Evolutionary conservation across 2,329 filamentous ascomycete genomes (phyloP).

Genomic region (Penicillium sp.): DNA sequence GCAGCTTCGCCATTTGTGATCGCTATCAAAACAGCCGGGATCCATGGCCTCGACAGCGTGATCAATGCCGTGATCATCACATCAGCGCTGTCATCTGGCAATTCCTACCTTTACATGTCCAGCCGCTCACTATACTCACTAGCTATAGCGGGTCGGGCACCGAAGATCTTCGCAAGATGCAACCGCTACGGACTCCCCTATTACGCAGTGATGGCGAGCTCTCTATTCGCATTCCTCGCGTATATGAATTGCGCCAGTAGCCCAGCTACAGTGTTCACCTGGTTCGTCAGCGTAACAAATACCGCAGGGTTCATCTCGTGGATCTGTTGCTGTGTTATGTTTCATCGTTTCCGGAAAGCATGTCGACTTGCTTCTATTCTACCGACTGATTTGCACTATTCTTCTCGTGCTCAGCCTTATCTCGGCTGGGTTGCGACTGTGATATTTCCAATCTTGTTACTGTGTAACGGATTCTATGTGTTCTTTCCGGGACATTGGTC

Average conservation of each 20-base stretch:
- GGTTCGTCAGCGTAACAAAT: slow-evolving; percentile 66
- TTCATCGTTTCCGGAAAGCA: slow-evolving; percentile 56
- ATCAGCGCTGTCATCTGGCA: slow-evolving; percentile 71
- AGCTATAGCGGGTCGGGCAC: slow-evolving; percentile 61
- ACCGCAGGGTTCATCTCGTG: slow-evolving; percentile 67
- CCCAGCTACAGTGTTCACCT: slow-evolving; percentile 63
- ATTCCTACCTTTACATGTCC: slow-evolving; percentile 69
- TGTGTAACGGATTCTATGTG: too few relatives aligned
- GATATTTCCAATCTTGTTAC: too few relatives aligned
- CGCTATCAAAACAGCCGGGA: slow-evolving; percentile 52
- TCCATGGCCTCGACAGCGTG: slow-evolving; percentile 61
- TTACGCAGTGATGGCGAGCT: slow-evolving; percentile 35
- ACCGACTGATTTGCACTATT: too few relatives aligned
- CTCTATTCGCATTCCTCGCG: slow-evolving; percentile 60
- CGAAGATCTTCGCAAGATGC: slow-evolving; percentile 39
- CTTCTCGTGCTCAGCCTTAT: too few relatives aligned
- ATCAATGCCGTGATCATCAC: slow-evolving; percentile 74
- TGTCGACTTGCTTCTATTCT: slow-evolving; percentile 9
- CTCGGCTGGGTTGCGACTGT: too few relatives aligned
- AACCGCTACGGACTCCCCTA: neutral
- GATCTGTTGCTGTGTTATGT: slow-evolving; percentile 61
- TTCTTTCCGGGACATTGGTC: too few relatives aligned
- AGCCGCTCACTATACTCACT: slow-evolving; percentile 64
- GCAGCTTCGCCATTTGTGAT: slow-evolving; percentile 45
- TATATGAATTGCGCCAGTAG: slow-evolving; percentile 63